Evolutionary conservation across 148 eudicot genomes (phyloP).

Genomic region (Nepenthes mirabilis): DNA sequence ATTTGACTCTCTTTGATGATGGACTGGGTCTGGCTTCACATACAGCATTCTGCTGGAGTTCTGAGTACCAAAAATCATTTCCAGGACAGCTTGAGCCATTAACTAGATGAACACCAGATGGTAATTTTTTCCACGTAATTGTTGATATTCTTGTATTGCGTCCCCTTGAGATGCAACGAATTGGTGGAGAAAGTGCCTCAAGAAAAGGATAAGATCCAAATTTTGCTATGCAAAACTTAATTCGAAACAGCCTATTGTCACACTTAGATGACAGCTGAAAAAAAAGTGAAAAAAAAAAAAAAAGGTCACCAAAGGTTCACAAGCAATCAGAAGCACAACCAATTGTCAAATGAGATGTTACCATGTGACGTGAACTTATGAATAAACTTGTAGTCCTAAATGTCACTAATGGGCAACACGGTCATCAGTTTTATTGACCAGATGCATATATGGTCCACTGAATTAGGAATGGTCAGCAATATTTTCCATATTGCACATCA

Average conservation of each 20-base stretch:
- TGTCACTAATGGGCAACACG: no score
- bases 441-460: no score
- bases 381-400: no score
- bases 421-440: no score
- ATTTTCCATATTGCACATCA: no score
- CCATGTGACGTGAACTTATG: background rate
- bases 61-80: constrained; percentile 30
- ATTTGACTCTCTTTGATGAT: constrained; percentile 64
- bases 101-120: constrained; percentile 36
- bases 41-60: constrained; percentile 32
- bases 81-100: constrained; percentile 40
- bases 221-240: constrained; percentile 42
- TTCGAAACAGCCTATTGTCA: constrained; percentile 57
- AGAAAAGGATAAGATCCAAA: constrained; percentile 42
- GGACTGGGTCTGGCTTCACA: constrained; percentile 61
- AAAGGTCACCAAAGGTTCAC: background rate
- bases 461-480: no score
- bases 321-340: background rate
- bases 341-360: background rate
- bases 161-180: constrained; percentile 57
- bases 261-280: constrained; percentile 79
- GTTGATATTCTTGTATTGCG: constrained; percentile 29
- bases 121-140: constrained; percentile 43
- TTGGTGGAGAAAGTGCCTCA: constrained; percentile 41
- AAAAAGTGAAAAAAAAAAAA: background rate